phyloP scores from a whole-genome alignment of 108 stramenopile species.

The Parietichytrium sp. region DNA sequence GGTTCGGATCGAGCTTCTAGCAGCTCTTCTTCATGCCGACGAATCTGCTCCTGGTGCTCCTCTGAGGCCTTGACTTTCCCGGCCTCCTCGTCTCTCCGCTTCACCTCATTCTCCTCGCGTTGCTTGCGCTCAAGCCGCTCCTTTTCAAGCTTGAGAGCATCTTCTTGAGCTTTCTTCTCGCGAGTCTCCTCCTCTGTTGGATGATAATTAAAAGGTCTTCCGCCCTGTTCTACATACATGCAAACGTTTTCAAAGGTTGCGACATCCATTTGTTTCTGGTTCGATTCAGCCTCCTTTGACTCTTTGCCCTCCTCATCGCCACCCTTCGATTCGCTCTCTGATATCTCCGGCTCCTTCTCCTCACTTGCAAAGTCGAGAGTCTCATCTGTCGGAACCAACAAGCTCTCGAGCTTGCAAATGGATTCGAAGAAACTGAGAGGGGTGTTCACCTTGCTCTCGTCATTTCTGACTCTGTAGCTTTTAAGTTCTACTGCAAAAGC shows the following conservation, averaged over 20 bases:
- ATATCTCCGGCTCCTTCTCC: neutral
- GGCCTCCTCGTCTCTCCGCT: constrained; percentile 10
- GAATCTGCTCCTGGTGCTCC: neutral
- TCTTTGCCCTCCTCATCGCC: neutral
- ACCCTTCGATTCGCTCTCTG: neutral
- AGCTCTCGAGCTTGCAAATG: neutral
- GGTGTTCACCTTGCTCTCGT: neutral
- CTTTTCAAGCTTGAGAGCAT: neutral
- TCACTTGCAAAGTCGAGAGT: neutral
- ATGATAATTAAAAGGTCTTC: constrained; percentile 8
- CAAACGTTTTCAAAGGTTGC: neutral
- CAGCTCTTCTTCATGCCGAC: constrained; percentile 4
- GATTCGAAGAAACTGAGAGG: neutral
- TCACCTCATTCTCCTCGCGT: neutral
- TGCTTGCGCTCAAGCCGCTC: neutral
- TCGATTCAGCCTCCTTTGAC: neutral
- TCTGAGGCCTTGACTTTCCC: neutral
- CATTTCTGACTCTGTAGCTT: neutral
- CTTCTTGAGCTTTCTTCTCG: neutral
- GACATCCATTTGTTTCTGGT: neutral
- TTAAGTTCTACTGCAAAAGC: neutral
- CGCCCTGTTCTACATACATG: neutral
- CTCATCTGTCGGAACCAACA: neutral
- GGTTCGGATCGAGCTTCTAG: neutral
- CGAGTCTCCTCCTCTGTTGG: neutral